Evolutionary conservation across 441 rosid genomes (phyloP), one percentile per base, ranked within the genome.

Genomic region (Populus hybrid): DNA sequence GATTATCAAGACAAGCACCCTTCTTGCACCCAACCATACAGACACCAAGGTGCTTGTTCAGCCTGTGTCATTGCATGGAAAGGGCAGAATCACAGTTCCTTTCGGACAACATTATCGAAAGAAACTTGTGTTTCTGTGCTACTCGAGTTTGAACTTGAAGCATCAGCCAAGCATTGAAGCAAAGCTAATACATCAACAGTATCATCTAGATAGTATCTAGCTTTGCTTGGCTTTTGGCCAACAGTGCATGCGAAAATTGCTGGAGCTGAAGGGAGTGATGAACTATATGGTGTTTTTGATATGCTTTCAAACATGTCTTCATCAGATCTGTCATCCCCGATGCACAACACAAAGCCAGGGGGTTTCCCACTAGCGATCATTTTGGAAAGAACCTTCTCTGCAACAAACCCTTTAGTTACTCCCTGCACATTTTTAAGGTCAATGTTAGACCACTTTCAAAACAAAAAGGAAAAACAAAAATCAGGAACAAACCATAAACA

Each of bases 261-360:
- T 0, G 90, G 89, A 59, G 79, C 73, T 12, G 72, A 64, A 24
- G 81, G 75, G 34, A 77, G 77, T 11, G 84, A 81, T 18, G 80
- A 79, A 77, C 72, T 28, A 23, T 75, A 78, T 67, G 76, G 76
- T 14, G 83, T 82, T 35, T 69, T 82, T 2, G 75, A 74, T 82
- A 89, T 84, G 82, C 87, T 86, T 76, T 87, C 89, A 50, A 89
- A 89, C 92, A 89, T 89, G 78, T 89, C 92, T 82, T 89, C 92
- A 72, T 89, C 92, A 2, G 92, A 89, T 77, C 87, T 82, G 72
- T 89, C 92, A 67, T 89, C 92, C 8, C 92, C 92, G 50, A 87
- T 81, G 79, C 92, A 89, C 89, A 87, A 79, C 40, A 89, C 92
- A 59, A 89, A 87, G 32, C 85, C 92, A 0, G 92, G 89, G 34